phyloP scores from a whole-genome alignment of 2,329 filamentous ascomycete genomes.

The Microcyclosporella mali region DNA sequence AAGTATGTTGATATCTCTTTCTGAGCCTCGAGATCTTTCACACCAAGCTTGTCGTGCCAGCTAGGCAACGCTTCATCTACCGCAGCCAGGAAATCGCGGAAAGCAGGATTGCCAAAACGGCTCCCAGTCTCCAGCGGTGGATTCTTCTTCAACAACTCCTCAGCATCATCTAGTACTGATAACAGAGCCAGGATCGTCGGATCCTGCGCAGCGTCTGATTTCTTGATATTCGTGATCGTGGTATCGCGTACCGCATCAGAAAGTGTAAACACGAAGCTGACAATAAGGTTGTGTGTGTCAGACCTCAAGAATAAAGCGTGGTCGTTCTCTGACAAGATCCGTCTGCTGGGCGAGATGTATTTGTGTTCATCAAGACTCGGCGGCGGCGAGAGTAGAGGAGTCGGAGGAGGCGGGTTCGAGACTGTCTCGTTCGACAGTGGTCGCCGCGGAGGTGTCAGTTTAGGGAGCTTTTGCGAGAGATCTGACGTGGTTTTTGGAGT shows the following conservation, averaged over 20 bases:
- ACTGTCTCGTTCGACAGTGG: constrained; percentile 38
- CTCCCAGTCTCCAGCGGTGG: constrained; percentile 86
- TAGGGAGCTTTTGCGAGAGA: constrained; percentile 57
- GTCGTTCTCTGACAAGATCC: constrained; percentile 75
- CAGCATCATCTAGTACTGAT: constrained; percentile 62
- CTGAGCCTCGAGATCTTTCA: constrained; percentile 49
- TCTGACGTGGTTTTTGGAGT: constrained; percentile 34
- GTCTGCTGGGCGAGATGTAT: constrained; percentile 62
- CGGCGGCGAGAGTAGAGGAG: constrained; percentile 64
- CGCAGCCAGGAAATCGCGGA: constrained; percentile 72
- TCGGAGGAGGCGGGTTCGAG: constrained; percentile 60
- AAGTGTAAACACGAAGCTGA: constrained; percentile 79
- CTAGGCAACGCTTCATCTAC: constrained; percentile 41
- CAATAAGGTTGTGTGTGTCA: constrained; percentile 65
- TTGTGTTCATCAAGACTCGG: constrained; percentile 51
- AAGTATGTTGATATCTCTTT: constrained; percentile 76
- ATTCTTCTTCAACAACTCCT: constrained; percentile 58
- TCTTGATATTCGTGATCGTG: constrained; percentile 56
- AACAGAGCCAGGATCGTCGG: constrained; percentile 59
- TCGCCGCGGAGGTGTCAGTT: constrained; percentile 59
- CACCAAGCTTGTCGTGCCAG: constrained; percentile 61
- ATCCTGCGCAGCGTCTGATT: constrained; percentile 49
- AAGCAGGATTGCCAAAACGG: constrained; percentile 89
- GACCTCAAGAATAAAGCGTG: constrained; percentile 77
- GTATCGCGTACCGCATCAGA: constrained; percentile 72